These are phyloP conservation scores for Phallus indusiatus DNA, from an alignment of 768 basidiomycete genomes.

Conservation along the genomic window DNA sequence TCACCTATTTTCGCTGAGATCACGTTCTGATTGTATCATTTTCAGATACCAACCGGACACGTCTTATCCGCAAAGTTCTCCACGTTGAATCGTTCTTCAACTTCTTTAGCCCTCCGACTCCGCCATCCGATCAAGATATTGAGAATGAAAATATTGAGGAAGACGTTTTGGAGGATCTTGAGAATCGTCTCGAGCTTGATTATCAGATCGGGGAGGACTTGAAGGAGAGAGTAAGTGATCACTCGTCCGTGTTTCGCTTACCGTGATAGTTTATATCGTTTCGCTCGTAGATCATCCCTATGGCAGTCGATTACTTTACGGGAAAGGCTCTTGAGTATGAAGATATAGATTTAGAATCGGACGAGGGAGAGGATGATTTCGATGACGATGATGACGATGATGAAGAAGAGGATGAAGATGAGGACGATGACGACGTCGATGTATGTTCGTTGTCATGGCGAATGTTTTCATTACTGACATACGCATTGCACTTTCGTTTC, in stretches of 20 bases:
- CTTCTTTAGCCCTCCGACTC: conserved; percentile 83
- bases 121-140: conserved; percentile 57
- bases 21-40: background rate
- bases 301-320: conserved; percentile 95
- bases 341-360: conserved; percentile 29
- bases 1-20: background rate
- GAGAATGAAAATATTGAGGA: conserved; percentile 70
- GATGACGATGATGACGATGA: conserved; percentile 31
- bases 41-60: conserved; percentile 74
- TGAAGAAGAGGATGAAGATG: conserved; percentile 38
- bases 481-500: background rate
- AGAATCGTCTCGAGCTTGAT: conserved; percentile 90
- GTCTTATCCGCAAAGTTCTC: conserved; percentile 74
- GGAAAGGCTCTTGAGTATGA: conserved; percentile 88
- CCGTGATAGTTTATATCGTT: background rate
- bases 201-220: conserved; percentile 98
- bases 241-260: background rate
- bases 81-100: conserved; percentile 98
- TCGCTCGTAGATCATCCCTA: conserved; percentile 69
- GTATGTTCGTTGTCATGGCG: conserved; percentile 24
- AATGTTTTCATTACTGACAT: background rate
- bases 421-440: conserved; percentile 44
- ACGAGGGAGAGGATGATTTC: conserved; percentile 22
- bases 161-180: conserved; percentile 82
- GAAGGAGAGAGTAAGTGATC: conserved; percentile 75